Evolutionary conservation across 371 early-diverging fungal genomes (phyloP).

Genomic region (Mortierella sp.): DNA sequence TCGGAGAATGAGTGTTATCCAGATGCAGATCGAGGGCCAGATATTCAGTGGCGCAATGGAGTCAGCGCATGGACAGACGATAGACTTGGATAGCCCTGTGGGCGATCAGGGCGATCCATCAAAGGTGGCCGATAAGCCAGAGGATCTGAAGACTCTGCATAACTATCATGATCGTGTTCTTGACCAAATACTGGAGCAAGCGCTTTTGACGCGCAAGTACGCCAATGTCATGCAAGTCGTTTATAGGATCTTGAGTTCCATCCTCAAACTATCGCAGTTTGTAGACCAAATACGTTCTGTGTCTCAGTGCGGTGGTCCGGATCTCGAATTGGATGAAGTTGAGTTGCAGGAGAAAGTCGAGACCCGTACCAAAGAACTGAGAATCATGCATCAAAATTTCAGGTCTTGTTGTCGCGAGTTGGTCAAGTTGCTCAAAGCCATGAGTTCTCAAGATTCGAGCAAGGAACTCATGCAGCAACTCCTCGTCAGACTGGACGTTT

Average conservation of each 20-base stretch:
- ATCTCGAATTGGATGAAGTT: background rate
- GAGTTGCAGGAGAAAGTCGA: background rate
- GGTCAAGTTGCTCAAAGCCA: constrained; percentile 46
- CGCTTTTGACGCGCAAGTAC: constrained; percentile 62
- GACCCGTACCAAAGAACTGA: constrained; percentile 19
- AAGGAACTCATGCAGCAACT: constrained; percentile 22
- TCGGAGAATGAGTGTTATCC: constrained; percentile 46
- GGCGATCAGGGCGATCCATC: background rate
- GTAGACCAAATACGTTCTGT: constrained; percentile 11
- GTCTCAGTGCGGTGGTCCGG: constrained; percentile 18
- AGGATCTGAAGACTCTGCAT: constrained; percentile 44
- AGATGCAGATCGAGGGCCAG: constrained; percentile 16
- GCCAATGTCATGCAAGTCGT: constrained; percentile 54
- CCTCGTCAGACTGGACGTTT: constrained; percentile 35
- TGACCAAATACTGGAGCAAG: constrained; percentile 62
- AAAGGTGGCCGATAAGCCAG: constrained; percentile 32
- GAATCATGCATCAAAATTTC: constrained; percentile 50
- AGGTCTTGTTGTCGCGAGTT: constrained; percentile 48
- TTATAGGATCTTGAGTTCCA: constrained; percentile 53
- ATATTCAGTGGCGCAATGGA: constrained; percentile 6
- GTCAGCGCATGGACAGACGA: background rate
- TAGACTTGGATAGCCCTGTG: background rate
- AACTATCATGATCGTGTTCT: constrained; percentile 61
- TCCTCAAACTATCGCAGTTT: constrained; percentile 50
- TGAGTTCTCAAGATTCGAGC: constrained; percentile 59